phyloP scores from a whole-genome alignment of 108 stramenopile genomes.

The Schizochytrium sp. region DNA sequence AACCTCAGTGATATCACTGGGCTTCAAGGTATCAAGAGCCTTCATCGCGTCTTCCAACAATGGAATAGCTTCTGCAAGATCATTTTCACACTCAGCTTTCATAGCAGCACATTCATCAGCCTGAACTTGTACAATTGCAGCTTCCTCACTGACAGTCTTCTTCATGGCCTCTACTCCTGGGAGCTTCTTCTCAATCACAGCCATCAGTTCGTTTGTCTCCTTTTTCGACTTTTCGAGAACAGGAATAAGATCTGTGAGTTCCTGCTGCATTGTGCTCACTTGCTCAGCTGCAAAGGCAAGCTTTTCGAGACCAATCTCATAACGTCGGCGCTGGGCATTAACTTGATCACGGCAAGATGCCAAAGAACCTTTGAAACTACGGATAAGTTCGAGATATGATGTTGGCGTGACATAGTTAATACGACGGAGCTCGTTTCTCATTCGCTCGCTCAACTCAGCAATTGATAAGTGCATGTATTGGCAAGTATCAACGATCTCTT shows the following conservation, averaged over 20 bases:
- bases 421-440: slow-evolving; percentile 67
- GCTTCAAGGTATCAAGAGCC: slow-evolving; percentile 73
- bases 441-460: slow-evolving; percentile 64
- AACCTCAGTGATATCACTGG: slow-evolving; percentile 77
- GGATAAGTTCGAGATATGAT: slow-evolving; percentile 73
- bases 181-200: slow-evolving; percentile 72
- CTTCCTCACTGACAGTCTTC: slow-evolving; percentile 71
- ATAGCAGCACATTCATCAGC: slow-evolving; percentile 68
- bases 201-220: slow-evolving; percentile 67
- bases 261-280: slow-evolving; percentile 63
- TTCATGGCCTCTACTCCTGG: slow-evolving; percentile 66
- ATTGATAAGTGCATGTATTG: slow-evolving; percentile 72
- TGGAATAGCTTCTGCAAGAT: slow-evolving; percentile 79
- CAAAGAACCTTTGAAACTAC: slow-evolving; percentile 71
- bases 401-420: slow-evolving; percentile 80
- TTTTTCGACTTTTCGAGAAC: slow-evolving; percentile 46
- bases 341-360: slow-evolving; percentile 66
- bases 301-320: slow-evolving; percentile 73
- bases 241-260: slow-evolving; percentile 46
- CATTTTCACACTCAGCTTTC: slow-evolving; percentile 70
- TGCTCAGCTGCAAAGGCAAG: slow-evolving; percentile 71
- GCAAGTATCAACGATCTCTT: slow-evolving; percentile 9
- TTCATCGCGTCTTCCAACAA: slow-evolving; percentile 74
- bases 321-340: slow-evolving; percentile 69
- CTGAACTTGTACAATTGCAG: slow-evolving; percentile 66